phyloP scores from a whole-genome alignment of 495 filamentous ascomycete species.

The Viridothelium virens region DNA sequence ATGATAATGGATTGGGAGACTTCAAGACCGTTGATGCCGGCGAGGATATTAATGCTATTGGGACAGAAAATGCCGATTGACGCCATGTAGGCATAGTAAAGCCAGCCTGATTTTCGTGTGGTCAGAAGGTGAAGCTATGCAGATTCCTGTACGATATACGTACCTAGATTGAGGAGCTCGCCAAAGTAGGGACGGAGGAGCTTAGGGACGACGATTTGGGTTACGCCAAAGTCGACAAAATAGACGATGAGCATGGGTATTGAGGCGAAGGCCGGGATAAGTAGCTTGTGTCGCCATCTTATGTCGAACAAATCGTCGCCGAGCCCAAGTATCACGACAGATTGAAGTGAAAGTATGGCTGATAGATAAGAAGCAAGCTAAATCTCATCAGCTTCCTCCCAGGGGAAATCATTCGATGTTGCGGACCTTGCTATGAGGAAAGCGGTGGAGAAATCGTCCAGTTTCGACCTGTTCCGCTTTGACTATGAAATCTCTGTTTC shows the following conservation, averaged over 20 bases:
- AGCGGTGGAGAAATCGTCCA: constrained; percentile 76
- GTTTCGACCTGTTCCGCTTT: constrained; percentile 57
- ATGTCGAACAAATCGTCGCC: constrained; percentile 97
- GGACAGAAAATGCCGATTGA: constrained; percentile 90
- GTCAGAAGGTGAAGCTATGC: background rate
- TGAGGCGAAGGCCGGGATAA: constrained; percentile 89
- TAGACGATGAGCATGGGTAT: constrained; percentile 95
- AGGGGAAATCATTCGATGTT: background rate
- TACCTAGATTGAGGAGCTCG: constrained; percentile 69
- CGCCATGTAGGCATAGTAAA: constrained; percentile 97
- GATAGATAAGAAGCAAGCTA: constrained; percentile 93
- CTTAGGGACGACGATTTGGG: constrained; percentile 81
- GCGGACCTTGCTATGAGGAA: constrained; percentile 84
- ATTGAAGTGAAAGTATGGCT: constrained; percentile 83
- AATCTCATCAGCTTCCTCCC: background rate
- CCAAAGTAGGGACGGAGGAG: constrained; percentile 78
- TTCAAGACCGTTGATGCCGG: constrained; percentile 95
- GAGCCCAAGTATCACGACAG: constrained; percentile 80
- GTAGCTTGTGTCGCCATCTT: constrained; percentile 95
- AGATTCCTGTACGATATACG: constrained; percentile 4
- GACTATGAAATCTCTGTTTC: constrained; percentile 77
- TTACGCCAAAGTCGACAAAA: constrained; percentile 96
- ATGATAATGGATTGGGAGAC: constrained; percentile 91
- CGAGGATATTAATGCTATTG: constrained; percentile 98
- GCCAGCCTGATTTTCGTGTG: constrained; percentile 42